Evolutionary conservation across 768 basidiomycete genomes (phyloP), one percentile per base, ranked within the genome.

Genomic region (Clathrus columnatus): DNA sequence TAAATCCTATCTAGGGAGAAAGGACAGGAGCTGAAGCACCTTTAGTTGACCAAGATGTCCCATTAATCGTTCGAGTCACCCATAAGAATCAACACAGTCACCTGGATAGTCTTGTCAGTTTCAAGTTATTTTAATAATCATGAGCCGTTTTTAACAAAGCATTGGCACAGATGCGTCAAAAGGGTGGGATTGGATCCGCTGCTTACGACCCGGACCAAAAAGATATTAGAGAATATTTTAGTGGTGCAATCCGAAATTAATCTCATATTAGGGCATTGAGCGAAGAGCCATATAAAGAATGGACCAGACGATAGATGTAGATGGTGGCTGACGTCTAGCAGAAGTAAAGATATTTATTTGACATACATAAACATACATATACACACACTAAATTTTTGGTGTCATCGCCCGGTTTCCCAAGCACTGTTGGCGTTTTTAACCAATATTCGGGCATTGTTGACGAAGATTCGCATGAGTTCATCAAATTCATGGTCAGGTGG

Each of bases 381-480:
- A 14, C 36, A 36, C 11, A 36, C n/a, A n/a, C n/a, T n/a, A n/a
- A n/a, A n/a, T n/a, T n/a, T n/a, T n/a, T n/a, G n/a, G n/a, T n/a
- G n/a, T 36, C 36, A 36, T 36, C 36, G 36, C 7, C 36, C 36
- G n/a, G 36, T 11, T 36, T 36, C 36, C 43, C 29, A 56, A 23
- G 59, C 47, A 42, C 47, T 57, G 23, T 60, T 73, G 5, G 81
- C 79, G 69, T 95, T 96, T 62, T 89, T 80, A 51, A 85, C 84
- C 47, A 97, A 69, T 70, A 96, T 92, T 59, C 96, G 78, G 3
- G 90, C 83, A 60, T 96, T 94, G 64, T 97, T 96, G 49, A 99
- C 83, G 60, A 96, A 89, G 14, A 88, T 90, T 47, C 89, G 83
- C 44, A 99, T 83, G 57, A 96, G 80, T 65, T 96, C 90, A 66